Base-by-base conservation (phyloP, 495 filamentous ascomycete genomes). In the Pseudevernia furfuracea region DNA sequence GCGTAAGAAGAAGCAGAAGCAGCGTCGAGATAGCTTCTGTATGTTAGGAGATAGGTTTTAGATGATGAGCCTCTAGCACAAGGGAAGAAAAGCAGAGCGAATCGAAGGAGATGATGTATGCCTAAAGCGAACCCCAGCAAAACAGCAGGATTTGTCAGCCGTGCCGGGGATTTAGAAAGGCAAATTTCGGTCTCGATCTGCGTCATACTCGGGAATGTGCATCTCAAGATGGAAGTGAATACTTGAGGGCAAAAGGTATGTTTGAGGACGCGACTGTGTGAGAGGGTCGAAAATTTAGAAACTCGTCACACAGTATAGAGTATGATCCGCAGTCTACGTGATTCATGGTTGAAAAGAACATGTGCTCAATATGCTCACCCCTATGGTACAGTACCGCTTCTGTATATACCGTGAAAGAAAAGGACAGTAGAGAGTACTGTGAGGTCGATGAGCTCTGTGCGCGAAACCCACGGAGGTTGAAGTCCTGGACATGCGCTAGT, bases 41-140 rank as follows among this genome's bases (percentile, higher is more conserved):
- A 48, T 48, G 8, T 3, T 1, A 48, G 44, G 2, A 48, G 44
- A 48, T 9, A 49, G n/a, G 46, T 23, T 25, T 14, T 14, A 49
- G 23, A 28, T 28, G 1, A 9, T 25, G 6, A 49, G 7, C 17
- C 41, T 43, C 41, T 19, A 43, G 41, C 41, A 43, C 3, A 21
- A 43, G 8, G 17, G 41, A n/a, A 43, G 17, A 43, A 49, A 49
- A 25, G 10, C 46, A 28, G 46, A 25, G 28, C 2, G n/a, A 28
- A n/a, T n/a, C 17, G 48, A 49, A 15, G 14, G 12, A 23, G 25
- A 8, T 62, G 11, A 8, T 62, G 44, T 62, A 36, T 23, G 44
- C 60, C 44, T 62, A 53, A 62, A 62, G 60, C 44, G 60, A 62
- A 62, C 60, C 60, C 60, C 60, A 62, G 36, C 60, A 23, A 23